Evolutionary conservation across 164 flowering plant species (phyloP), one percentile per base, ranked within the genome.

Genomic region (Berberis vulgaris): DNA sequence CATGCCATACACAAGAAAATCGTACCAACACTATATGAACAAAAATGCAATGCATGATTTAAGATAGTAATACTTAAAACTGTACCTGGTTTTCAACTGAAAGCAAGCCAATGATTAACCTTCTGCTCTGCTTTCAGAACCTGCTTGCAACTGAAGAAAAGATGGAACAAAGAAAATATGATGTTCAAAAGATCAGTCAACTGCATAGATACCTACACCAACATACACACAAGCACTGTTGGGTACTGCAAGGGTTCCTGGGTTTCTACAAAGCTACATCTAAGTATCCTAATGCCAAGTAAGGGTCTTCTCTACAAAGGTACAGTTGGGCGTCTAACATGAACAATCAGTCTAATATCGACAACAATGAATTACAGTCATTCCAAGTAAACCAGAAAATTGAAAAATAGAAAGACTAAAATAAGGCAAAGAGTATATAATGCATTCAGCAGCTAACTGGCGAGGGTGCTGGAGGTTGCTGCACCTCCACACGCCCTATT

Each of bases 401-500:
- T n/a, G n/a, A n/a, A n/a, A n/a, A n/a, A n/a, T n/a, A n/a, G n/a
- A 49, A 43, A 40, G 43, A 7, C 7, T 26, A 46, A 40, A 43
- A 50, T 41, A 43, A 60, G 9, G 49, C 5, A 49, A 5, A 1
- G 40, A 52, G 4, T 13, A 52, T 40, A 6, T 4, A 4, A 4
- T 43, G 53, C 13, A 65, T 43, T 65, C 53, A 70, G 62, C 69
- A 65, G 65, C 69, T 70, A 39, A 70, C 68, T 1, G 72, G 45
- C 53, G 72, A 60, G 42, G 72, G 68, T n/a, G 63, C 72, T 9
- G 61, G 72, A 46, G 57, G 66, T 7, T 69, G 65, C 66, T 59
- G 59, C n/a, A 61, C 11, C 44, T 59, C 63, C 5, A 45, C 72
- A 40, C 58, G 67, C 5, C 72, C 68, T 47, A 70, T 70, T 60